Percentiles rank a stretch among this genome's conserved stretches.
Evolutionary conservation across 129 eudicot species (phyloP).

Genomic region (Deinandra increscens): DNA sequence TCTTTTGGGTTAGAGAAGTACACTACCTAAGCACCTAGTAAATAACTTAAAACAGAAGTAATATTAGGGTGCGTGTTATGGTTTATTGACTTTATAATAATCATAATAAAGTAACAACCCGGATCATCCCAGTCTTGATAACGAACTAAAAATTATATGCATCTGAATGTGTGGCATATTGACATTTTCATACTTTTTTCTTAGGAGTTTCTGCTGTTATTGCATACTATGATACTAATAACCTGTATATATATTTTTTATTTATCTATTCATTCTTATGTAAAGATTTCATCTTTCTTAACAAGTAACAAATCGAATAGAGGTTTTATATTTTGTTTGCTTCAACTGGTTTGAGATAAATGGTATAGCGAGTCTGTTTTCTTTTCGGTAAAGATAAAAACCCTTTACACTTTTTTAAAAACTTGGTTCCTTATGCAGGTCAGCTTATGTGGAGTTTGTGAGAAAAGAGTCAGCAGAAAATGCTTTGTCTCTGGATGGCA

Average conservation of each 20-base stretch:
- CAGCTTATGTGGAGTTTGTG: slow-evolving; percentile 89
- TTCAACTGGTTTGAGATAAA: neutral
- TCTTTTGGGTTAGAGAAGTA: neutral
- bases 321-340: neutral
- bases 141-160: neutral
- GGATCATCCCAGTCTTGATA: neutral
- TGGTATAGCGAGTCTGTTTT: neutral
- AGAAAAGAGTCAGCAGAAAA: slow-evolving; percentile 77
- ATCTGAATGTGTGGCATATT: neutral
- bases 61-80: neutral
- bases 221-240: neutral
- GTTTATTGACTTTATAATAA: neutral
- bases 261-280: no score
- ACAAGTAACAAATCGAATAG: neutral
- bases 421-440: slow-evolving; percentile 46
- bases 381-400: neutral
- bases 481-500: slow-evolving; percentile 83
- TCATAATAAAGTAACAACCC: neutral
- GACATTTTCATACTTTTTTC: neutral
- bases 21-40: neutral
- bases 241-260: neutral
- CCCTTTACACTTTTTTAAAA: slow-evolving; percentile 7
- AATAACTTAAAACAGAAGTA: neutral
- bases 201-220: neutral
- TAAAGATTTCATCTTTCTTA: neutral